Base-by-base conservation (phyloP, 1,139 yeast species). In the Yamadazyma triangularis region DNA sequence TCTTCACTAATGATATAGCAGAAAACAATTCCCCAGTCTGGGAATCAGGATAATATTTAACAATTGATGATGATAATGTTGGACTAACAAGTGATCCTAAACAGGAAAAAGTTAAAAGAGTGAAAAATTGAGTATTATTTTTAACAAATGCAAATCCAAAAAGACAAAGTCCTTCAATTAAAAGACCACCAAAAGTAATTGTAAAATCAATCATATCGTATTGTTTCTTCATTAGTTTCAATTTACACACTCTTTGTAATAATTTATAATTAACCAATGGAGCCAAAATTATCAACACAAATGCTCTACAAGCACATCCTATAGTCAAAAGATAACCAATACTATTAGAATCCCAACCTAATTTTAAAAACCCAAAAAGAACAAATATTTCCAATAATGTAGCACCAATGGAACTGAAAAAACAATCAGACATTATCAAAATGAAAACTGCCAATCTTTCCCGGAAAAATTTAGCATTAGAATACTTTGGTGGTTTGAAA, bases 301-400 rank as follows among this genome's bases (percentile, higher is more conserved):
- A 13, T 1, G 67, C 65, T 30, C 56, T 45, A 4, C 71, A 48
- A 1, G 73, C 43, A 29, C 86, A 81, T 1, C 70, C 41, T 1
- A 70, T 35, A 0, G 89, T 74, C 34, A 83, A 52, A 36, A 74
- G 64, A 38, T 70, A 66, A 4, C 89, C 86, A 22, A 80, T 53
- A 25, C 70, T 71, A 4, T 64, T 68, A 10, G 85, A 66, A 4
- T 61, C 59, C 85, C 91, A 81, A 11, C 67, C 47, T 51, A 77
- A 83, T 27, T 48, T 50, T 45, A 65, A 73, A 22, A 80, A 73
- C 1, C 81, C 73, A 45, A 75, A 84, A 22, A 85, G 55, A 3
- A 80, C 51, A 13, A 43, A 28, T 6, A 52, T 38, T 70, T 42
- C 16, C 70, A 70, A 68, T 11, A 65, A 33, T 1, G 71, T 63